Conservation (phyloP, 1,284 basidiomycete species). For the Peniophora sp. region DNA sequence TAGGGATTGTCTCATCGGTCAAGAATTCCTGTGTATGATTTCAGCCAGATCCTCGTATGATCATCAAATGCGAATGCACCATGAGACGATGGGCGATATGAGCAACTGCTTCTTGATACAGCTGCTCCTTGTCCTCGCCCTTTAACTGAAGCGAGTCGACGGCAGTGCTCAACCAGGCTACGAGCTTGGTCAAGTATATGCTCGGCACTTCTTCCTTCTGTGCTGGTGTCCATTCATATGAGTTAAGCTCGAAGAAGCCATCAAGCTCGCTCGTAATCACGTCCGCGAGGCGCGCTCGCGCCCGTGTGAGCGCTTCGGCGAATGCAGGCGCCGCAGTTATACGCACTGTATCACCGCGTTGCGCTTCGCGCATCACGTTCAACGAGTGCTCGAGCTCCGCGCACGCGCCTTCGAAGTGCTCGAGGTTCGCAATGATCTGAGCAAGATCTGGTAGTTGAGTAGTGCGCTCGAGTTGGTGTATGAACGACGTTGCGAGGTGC, state of each 20-base stretch:
- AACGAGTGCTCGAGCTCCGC: constrained; percentile 83
- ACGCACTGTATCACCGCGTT: constrained; percentile 74
- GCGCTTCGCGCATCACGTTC: constrained; percentile 71
- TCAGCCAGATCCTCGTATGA: background rate
- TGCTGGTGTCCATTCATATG: constrained; percentile 88
- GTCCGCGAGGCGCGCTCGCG: constrained; percentile 72
- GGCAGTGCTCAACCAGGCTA: constrained; percentile 94
- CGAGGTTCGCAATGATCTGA: constrained; percentile 90
- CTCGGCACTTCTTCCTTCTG: constrained; percentile 68
- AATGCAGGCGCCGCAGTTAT: constrained; percentile 68
- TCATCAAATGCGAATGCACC: constrained; percentile 34
- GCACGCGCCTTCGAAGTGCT: constrained; percentile 87
- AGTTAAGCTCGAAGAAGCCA: constrained; percentile 90
- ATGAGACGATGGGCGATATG: constrained; percentile 86
- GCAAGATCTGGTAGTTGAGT: constrained; percentile 89
- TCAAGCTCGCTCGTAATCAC: constrained; percentile 92
- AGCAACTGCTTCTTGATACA: constrained; percentile 78
- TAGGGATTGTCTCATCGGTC: constrained; percentile 66
- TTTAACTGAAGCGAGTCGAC: constrained; percentile 92
- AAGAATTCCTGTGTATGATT: constrained; percentile 61
- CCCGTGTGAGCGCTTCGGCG: constrained; percentile 57
- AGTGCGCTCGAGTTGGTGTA: constrained; percentile 61
- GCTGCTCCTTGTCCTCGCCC: constrained; percentile 78
- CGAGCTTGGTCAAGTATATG: constrained; percentile 89
- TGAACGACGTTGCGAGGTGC: constrained; percentile 77